phyloP scores from a whole-genome alignment of 495 filamentous ascomycete genomes.

The Penicillium coffeae region DNA sequence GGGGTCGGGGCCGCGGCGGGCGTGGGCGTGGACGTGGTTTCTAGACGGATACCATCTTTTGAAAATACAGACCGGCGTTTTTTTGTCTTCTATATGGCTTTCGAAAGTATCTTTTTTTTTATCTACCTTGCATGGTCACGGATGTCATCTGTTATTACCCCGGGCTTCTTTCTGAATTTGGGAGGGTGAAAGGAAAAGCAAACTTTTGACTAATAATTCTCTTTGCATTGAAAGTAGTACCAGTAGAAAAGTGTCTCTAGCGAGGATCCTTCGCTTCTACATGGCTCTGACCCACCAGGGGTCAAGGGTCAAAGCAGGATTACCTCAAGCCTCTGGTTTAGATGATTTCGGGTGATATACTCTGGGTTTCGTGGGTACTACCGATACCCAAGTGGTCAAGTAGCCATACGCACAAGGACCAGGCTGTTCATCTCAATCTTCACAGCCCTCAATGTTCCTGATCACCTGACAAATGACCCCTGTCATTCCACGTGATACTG shows the following conservation, averaged over 20 bases:
- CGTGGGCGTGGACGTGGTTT: constrained; percentile 55
- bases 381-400: too few species aligned
- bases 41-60: constrained; percentile 29
- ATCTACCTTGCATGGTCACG: constrained; percentile 25
- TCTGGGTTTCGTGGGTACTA: too few species aligned
- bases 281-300: too few species aligned
- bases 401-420: too few species aligned
- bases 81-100: constrained; percentile 20
- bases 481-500: constrained; percentile 4
- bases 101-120: constrained; percentile 1
- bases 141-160: constrained; percentile 19
- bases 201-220: constrained; percentile 6
- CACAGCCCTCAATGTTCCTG: not conserved
- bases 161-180: constrained; percentile 15
- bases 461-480: constrained; percentile 1
- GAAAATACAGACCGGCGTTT: constrained; percentile 25
- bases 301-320: too few species aligned
- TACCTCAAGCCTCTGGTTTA: too few species aligned
- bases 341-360: too few species aligned
- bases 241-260: too few species aligned
- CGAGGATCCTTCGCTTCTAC: too few species aligned
- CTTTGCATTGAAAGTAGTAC: not conserved
- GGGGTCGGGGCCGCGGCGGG: constrained; percentile 60
- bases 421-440: too few species aligned
- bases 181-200: constrained; percentile 16